A percentile compares a stretch with the other conserved stretches of the same genome.
Conservation (phyloP, 2,329 filamentous ascomycete species). For the Exophiala lecanii-corni region DNA sequence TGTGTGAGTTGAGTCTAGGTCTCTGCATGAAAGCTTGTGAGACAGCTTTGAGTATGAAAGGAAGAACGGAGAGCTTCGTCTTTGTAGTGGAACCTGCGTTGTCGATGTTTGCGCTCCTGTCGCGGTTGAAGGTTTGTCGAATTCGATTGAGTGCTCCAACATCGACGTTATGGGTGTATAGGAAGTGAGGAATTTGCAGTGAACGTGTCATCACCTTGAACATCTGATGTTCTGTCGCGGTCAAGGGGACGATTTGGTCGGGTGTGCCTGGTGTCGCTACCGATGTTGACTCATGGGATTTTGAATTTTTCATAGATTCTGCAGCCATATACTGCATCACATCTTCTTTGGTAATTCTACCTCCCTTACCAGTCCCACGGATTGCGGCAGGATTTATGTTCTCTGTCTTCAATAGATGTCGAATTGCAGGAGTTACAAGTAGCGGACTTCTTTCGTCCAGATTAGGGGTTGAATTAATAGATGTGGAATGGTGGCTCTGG, state of each 20-base stretch:
- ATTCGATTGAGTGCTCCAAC: slow-evolving; percentile 68
- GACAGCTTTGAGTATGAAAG: slow-evolving; percentile 92
- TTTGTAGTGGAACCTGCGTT: slow-evolving; percentile 42
- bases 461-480: too few species aligned
- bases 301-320: slow-evolving; percentile 13
- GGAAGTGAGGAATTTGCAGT: slow-evolving; percentile 85
- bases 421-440: slow-evolving; percentile 83
- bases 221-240: slow-evolving; percentile 82
- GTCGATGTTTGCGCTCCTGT: slow-evolving; percentile 29
- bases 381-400: slow-evolving; percentile 73
- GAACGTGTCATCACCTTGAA: slow-evolving; percentile 96
- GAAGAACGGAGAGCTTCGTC: slow-evolving; percentile 79
- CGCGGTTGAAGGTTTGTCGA: slow-evolving; percentile 64
- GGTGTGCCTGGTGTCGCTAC: slow-evolving; percentile 30
- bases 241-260: slow-evolving; percentile 48
- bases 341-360: slow-evolving; percentile 88
- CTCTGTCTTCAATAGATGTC: slow-evolving; percentile 76
- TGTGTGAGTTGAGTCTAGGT: slow-evolving; percentile 79
- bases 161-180: slow-evolving; percentile 87
- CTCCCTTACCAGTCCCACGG: slow-evolving; percentile 80
- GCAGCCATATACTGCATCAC: slow-evolving; percentile 65
- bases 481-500: too few species aligned
- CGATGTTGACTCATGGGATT: slow-evolving; percentile 11
- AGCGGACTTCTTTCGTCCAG: too few species aligned
- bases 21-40: slow-evolving; percentile 76